Percentiles rank a stretch among this genome's conserved stretches.
Conservation (phyloP, 352 stramenopile genomes). For the Phytophthora sp. region DNA sequence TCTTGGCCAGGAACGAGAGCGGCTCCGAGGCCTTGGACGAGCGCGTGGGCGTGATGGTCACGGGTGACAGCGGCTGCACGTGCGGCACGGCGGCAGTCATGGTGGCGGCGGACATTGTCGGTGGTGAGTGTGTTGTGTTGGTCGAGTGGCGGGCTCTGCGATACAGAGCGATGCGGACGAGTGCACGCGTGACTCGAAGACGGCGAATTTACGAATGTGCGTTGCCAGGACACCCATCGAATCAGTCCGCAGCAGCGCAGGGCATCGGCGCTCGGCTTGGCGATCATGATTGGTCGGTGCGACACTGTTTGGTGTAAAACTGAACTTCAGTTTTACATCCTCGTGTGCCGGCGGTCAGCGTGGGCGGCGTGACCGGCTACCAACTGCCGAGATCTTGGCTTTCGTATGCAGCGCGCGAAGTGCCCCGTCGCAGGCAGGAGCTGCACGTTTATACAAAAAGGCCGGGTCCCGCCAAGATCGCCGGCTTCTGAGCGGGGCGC, state of each 20-base stretch:
- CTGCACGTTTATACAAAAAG: neutral
- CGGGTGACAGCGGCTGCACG: constrained; percentile 27
- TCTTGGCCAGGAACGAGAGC: constrained; percentile 36
- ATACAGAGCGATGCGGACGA: neutral
- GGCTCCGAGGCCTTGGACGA: constrained; percentile 33
- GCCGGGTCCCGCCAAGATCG: constrained; percentile 1
- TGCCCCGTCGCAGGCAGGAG: constrained; percentile 3
- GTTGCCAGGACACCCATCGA: no score
- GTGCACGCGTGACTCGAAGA: no score
- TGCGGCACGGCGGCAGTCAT: constrained; percentile 25
- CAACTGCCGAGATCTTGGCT: neutral
- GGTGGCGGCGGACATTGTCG: constrained; percentile 1
- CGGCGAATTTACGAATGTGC: no score
- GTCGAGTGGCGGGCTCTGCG: no score
- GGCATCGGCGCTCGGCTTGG: no score
- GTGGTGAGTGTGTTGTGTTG: neutral
- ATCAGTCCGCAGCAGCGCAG: no score
- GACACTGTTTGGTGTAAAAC: neutral
- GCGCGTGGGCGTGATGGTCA: constrained; percentile 30
- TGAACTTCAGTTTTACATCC: neutral
- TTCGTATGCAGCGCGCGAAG: neutral
- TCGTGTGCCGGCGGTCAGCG: neutral
- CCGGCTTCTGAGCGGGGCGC: constrained; percentile 5
- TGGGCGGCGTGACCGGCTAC: no score
- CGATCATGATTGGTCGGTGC: no score